Evolutionary conservation across 148 eudicot genomes (phyloP).

Genomic region (Simmondsia chinensis): DNA sequence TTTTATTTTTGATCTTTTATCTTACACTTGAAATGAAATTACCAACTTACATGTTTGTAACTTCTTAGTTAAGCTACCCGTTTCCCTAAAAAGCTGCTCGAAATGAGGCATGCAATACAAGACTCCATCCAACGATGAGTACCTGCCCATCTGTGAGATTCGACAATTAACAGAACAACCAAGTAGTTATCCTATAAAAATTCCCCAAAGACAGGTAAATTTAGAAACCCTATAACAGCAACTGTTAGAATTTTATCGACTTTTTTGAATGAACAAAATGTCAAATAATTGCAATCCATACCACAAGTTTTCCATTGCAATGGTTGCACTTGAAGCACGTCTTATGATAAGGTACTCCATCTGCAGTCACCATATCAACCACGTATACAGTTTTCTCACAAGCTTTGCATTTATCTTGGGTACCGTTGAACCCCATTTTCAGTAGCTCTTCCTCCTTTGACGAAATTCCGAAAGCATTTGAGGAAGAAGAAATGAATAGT

Average conservation of each 20-base stretch:
- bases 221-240: not conserved
- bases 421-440: slow-evolving; percentile 59
- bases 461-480: too few species aligned
- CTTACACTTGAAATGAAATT: not conserved
- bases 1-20: too few species aligned
- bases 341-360: slow-evolving; percentile 67
- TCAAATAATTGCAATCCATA: slow-evolving; percentile 3
- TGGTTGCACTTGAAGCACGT: slow-evolving; percentile 76
- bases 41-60: slow-evolving; percentile 28
- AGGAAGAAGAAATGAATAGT: too few species aligned
- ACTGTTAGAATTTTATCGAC: not conserved
- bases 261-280: not conserved
- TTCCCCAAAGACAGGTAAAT: not conserved
- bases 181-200: not conserved
- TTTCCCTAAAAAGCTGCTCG: slow-evolving; percentile 64
- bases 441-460: slow-evolving; percentile 2
- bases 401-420: slow-evolving; percentile 69
- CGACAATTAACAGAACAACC: not conserved
- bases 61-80: slow-evolving; percentile 26
- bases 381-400: slow-evolving; percentile 82
- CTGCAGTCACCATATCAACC: slow-evolving; percentile 61
- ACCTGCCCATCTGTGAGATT: slow-evolving; percentile 42
- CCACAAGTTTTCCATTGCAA: slow-evolving; percentile 64
- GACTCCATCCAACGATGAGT: slow-evolving; percentile 42
- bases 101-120: slow-evolving; percentile 81